phyloP scores from a whole-genome alignment of 2,329 filamentous ascomycete species.

The Amauroascus verrucosus region DNA sequence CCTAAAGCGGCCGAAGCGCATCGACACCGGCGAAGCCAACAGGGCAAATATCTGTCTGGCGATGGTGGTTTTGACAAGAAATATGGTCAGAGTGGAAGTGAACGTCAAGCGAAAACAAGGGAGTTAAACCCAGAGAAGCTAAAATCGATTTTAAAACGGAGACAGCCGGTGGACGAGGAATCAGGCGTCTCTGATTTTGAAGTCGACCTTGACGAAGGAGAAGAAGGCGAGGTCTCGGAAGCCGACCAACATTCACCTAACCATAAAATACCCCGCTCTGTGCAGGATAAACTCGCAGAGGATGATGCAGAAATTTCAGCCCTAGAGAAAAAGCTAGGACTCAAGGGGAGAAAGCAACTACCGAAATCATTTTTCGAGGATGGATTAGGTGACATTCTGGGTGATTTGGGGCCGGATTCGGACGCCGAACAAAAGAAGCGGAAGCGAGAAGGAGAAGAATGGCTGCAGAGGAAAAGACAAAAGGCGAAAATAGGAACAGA shows the following conservation, averaged over 20 bases:
- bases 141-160: conserved; percentile 32
- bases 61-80: neutral
- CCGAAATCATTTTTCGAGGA: conserved; percentile 69
- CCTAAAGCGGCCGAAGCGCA: conserved; percentile 17
- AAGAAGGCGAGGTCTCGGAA: conserved; percentile 27
- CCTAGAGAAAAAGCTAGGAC: conserved; percentile 76
- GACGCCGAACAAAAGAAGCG: conserved; percentile 45
- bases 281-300: conserved; percentile 57
- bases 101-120: conserved; percentile 18
- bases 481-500: conserved; percentile 37
- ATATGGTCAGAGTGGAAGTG: conserved; percentile 13
- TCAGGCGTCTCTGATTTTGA: conserved; percentile 19
- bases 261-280: conserved; percentile 27
- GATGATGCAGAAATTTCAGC: conserved; percentile 84
- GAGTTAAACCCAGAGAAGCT: neutral
- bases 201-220: conserved; percentile 16
- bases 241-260: neutral
- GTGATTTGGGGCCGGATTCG: conserved; percentile 50
- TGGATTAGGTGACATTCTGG: conserved; percentile 68
- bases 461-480: conserved; percentile 48
- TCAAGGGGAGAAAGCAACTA: conserved; percentile 60
- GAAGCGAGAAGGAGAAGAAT: conserved; percentile 53
- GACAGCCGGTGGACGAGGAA: conserved; percentile 20
- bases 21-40: neutral
- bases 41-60: neutral